A percentile compares a stretch with the other conserved stretches of the same genome.
These are phyloP conservation scores for Suillus variegatus DNA, from an alignment of 768 basidiomycete species.

Conservation along the genomic window DNA sequence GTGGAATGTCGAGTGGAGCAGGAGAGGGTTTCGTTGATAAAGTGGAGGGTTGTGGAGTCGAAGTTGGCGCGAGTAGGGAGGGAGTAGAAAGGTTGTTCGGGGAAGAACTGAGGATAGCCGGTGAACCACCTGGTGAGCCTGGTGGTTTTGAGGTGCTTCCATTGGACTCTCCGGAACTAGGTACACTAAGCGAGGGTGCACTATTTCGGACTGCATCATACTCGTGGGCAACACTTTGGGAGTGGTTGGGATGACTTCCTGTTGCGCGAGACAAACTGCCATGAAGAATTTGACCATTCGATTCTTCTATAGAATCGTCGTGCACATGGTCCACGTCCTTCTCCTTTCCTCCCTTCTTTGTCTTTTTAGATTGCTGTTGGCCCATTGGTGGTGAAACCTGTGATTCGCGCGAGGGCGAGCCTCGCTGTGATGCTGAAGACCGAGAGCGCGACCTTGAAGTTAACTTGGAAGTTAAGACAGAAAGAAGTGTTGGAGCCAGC, in stretches of 20 bases:
- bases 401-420: conserved; percentile 39
- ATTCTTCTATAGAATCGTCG: conserved; percentile 45
- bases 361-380: conserved; percentile 83
- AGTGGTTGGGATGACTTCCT: conserved; percentile 35
- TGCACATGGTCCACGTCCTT: conserved; percentile 52
- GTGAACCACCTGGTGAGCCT: conserved; percentile 30
- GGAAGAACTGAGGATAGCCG: conserved; percentile 40
- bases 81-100: conserved; percentile 40
- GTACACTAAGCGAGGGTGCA: conserved; percentile 35
- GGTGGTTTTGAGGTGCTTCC: conserved; percentile 38
- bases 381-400: conserved; percentile 64
- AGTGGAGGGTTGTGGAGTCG: conserved; percentile 15
- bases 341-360: conserved; percentile 71
- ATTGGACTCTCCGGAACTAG: conserved; percentile 39
- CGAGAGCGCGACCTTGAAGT: conserved; percentile 67
- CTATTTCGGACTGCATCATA: conserved; percentile 35
- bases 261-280: conserved; percentile 47
- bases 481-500: conserved; percentile 83
- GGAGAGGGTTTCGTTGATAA: conserved; percentile 42
- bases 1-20: conserved; percentile 73
- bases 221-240: conserved; percentile 40
- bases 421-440: conserved; percentile 71
- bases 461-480: conserved; percentile 71
- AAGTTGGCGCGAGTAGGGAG: conserved; percentile 34
- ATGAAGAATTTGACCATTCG: conserved; percentile 37